Evolutionary conservation across 2,329 filamentous ascomycete species (phyloP).

Genomic region (Dryadomyces quercus-mongolicae): DNA sequence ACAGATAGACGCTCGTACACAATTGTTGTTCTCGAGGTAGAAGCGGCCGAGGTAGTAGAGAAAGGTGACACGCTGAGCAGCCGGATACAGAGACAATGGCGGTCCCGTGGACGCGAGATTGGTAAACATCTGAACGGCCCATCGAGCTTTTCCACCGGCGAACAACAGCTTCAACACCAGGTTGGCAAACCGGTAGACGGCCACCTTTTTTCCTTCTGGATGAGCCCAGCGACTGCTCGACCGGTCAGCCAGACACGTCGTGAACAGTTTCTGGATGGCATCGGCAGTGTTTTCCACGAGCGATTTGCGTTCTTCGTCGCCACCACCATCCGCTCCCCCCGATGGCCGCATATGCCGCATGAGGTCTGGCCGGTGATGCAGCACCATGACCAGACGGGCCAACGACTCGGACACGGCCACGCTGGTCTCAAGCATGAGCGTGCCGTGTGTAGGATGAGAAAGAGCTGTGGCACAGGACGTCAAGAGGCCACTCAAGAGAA

Average conservation of each 20-base stretch:
- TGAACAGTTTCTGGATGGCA: slow-evolving; percentile 81
- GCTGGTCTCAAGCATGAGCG: slow-evolving; percentile 71
- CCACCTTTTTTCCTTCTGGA: slow-evolving; percentile 74
- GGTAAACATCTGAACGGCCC: slow-evolving; percentile 78
- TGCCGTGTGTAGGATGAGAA: slow-evolving; percentile 65
- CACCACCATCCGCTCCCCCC: slow-evolving; percentile 36
- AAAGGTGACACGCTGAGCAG: slow-evolving; percentile 78
- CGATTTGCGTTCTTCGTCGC: slow-evolving; percentile 59
- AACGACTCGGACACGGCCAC: slow-evolving; percentile 72
- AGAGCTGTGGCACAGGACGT: slow-evolving; percentile 68
- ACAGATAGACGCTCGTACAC: slow-evolving; percentile 61
- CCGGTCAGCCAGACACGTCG: slow-evolving; percentile 75
- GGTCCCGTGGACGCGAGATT: slow-evolving; percentile 79
- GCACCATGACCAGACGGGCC: slow-evolving; percentile 68
- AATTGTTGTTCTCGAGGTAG: slow-evolving; percentile 75
- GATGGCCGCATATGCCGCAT: slow-evolving; percentile 43
- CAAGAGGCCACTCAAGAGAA: slow-evolving; percentile 53
- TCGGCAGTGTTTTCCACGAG: slow-evolving; percentile 82
- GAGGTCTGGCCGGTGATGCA: slow-evolving; percentile 71
- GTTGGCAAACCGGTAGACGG: slow-evolving; percentile 87
- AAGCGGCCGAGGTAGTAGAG: slow-evolving; percentile 91
- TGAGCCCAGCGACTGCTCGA: slow-evolving; percentile 52
- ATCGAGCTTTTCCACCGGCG: slow-evolving; percentile 67
- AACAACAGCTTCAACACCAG: slow-evolving; percentile 81
- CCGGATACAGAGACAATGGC: slow-evolving; percentile 69